phyloP scores from a whole-genome alignment of 169 alveolate species.

The Cryptosporidium tyzzeri region DNA sequence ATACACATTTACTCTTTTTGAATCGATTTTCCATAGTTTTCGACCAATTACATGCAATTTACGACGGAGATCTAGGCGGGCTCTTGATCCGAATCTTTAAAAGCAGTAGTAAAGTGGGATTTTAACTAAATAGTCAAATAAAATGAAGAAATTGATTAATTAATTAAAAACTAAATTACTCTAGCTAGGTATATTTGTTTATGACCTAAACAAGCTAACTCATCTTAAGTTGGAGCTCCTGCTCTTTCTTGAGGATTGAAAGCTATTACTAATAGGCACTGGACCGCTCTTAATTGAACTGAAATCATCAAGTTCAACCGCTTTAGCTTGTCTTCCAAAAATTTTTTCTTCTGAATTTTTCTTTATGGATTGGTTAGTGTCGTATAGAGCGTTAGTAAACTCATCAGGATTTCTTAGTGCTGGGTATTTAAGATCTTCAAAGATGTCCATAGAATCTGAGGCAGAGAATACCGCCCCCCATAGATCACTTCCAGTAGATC shows the following conservation, averaged over 20 bases:
- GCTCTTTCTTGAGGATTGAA: conserved; percentile 3
- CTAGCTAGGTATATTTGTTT: neutral
- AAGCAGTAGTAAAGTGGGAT: neutral
- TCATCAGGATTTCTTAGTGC: conserved; percentile 67
- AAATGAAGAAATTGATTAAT: neutral
- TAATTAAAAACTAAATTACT: no score
- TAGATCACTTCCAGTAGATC: conserved; percentile 42
- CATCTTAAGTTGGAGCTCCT: neutral
- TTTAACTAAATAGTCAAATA: neutral
- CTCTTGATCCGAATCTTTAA: neutral
- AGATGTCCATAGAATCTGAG: conserved; percentile 41
- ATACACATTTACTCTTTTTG: neutral
- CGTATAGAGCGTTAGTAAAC: conserved; percentile 42
- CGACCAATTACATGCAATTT: conserved; percentile 16
- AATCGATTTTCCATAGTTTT: neutral
- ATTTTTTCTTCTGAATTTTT: neutral
- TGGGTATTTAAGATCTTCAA: conserved; percentile 49
- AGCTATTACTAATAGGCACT: conserved; percentile 1
- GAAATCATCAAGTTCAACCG: conserved; percentile 19
- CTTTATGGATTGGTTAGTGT: neutral
- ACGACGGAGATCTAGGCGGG: conserved; percentile 42
- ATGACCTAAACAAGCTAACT: neutral
- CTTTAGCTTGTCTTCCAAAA: conserved; percentile 43
- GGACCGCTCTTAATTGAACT: neutral
- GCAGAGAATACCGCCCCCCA: conserved; percentile 45